Base-by-base conservation (phyloP, 2,329 filamentous ascomycete species). In the Colletotrichum spaethianum region DNA sequence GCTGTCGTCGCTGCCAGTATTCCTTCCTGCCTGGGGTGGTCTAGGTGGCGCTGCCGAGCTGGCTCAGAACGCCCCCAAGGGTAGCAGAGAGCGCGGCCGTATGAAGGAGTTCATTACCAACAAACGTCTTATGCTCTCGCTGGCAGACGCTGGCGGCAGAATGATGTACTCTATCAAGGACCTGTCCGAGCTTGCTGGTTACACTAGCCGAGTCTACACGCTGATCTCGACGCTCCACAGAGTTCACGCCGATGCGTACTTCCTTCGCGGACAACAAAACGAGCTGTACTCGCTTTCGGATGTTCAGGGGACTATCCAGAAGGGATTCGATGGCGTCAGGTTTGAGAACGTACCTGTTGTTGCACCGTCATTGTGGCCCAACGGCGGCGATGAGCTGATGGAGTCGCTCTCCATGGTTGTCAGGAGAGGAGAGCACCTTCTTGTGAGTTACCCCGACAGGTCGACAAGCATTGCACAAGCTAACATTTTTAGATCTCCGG, bases 91-190 rank as follows among this genome's bases (percentile, higher is more conserved):
- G 81, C 90, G 93, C 57, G 91, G 92, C 68, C 94, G 97, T 50
- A 99, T 98, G 94, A 96, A 97, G 84, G 94, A 97, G 42, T 99
- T 99, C 83, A 98, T 99, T 83, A 99, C 96, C 16, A 99, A 99
- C 85, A 98, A 99, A 83, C 92, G 96, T 5, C 91, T 99, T 48
- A 98, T 99, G 96, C 89, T 99, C 40, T 98, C 96, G 20, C 89
- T 99, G 46, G 96, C 96, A 12, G 96, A 99, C 82, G 96, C 96
- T 1, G 96, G 96, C 71, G 96, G 96, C 33, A 90, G 96, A 57
- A 98, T 99, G 94, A 99, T 99, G 96, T 99, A 99, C 86, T 96
- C 94, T 74, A 97, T 99, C 86, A 99, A 99, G 83, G 97, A 99
- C 79, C 90, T 99, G 44, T 95, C 95, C 1, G 96, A 99, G 80